These are phyloP conservation scores for Neonectria faginata DNA, from an alignment of 2,329 filamentous ascomycete genomes.

Conservation along the genomic window DNA sequence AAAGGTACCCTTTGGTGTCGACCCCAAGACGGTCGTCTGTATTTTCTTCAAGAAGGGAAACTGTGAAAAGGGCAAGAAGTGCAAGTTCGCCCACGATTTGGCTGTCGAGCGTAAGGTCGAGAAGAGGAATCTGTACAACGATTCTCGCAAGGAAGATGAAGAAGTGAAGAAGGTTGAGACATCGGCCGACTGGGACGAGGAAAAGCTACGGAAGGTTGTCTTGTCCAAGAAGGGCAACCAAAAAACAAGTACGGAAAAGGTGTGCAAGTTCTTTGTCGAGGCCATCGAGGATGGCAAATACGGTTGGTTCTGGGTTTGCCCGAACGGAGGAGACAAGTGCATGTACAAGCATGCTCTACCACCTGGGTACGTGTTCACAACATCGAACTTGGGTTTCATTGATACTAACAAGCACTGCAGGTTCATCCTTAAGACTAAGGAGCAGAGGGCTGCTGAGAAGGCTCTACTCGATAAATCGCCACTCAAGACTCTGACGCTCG, in stretches of 20 bases:
- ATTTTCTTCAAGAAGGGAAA: slow-evolving; percentile 97
- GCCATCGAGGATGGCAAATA: slow-evolving; percentile 99
- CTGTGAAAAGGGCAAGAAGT: slow-evolving; percentile 97
- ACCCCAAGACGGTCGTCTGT: slow-evolving; percentile 96
- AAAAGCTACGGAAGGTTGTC: slow-evolving; percentile 91
- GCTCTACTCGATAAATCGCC: slow-evolving; percentile 96
- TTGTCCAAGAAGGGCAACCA: slow-evolving; percentile 98
- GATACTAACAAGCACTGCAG: slow-evolving; percentile 59
- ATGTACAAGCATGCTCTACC: slow-evolving; percentile 98
- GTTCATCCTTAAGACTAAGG: slow-evolving; percentile 97
- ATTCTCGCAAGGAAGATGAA: slow-evolving; percentile 77
- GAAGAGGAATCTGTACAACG: slow-evolving; percentile 92
- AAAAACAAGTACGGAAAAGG: slow-evolving; percentile 94
- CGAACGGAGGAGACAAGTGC: slow-evolving; percentile 96
- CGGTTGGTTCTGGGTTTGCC: slow-evolving; percentile 99
- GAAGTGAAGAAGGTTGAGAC: slow-evolving; percentile 89
- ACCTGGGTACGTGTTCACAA: slow-evolving; percentile 76
- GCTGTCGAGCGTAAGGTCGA: slow-evolving; percentile 90
- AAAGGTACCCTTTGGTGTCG: slow-evolving; percentile 97
- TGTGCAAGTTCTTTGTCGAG: slow-evolving; percentile 98
- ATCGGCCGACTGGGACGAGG: slow-evolving; percentile 97
- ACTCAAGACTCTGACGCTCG: slow-evolving; percentile 91
- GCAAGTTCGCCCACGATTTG: slow-evolving; percentile 96
- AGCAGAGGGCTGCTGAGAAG: slow-evolving; percentile 95
- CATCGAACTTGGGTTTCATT: not conserved